Evolutionary conservation across 768 basidiomycete genomes (phyloP), one percentile per base, ranked within the genome.

Genomic region (Lentinula sp.): DNA sequence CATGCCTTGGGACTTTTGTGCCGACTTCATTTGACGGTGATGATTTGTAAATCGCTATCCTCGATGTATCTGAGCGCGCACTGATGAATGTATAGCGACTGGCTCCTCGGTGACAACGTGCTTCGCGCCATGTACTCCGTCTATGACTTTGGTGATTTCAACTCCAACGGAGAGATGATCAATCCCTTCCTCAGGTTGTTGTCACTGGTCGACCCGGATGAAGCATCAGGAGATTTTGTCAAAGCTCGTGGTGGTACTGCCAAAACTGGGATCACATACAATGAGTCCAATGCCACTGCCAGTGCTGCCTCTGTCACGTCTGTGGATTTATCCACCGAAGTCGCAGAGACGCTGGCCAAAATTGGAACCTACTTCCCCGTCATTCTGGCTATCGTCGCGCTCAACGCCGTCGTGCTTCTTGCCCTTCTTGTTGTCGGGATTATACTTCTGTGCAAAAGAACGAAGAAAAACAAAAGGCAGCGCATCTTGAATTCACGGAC

Each of bases 131-230:
- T 93, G 42, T 93, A 93, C 71, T 82, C 89, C 7, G 74, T 94
- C 60, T 94, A 92, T 70, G 88, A 93, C 71, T 94, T 88, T 68
- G 91, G 91, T 23, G 89, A 93, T 73, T 91, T 84, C 65, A 82
- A 86, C 67, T 70, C 78, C 11, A 75, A 79, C 4, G 86, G 84
- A 40, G 71, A 79, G 15, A 86, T 86, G 84, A 90, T 89, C 43
- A 72, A 86, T 68, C 92, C 92, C 4, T 91, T 89, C 70, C 81
- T 94, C 74, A 86, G 87, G 71, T 73, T 94, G 42, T 78, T 91
- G 63, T 75, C 89, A 13, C 78, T 91, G 57, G 71, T 89, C 62
- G 79, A 91, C 68, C 85, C 91, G 18, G 75, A 85, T 66, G 68
- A 83, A 57, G 91, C 89, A 21, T 91, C 89, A 15, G 67, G 74